Evolutionary conservation across 1,284 basidiomycete genomes (phyloP).

Genomic region (Trichosporon inkin): DNA sequence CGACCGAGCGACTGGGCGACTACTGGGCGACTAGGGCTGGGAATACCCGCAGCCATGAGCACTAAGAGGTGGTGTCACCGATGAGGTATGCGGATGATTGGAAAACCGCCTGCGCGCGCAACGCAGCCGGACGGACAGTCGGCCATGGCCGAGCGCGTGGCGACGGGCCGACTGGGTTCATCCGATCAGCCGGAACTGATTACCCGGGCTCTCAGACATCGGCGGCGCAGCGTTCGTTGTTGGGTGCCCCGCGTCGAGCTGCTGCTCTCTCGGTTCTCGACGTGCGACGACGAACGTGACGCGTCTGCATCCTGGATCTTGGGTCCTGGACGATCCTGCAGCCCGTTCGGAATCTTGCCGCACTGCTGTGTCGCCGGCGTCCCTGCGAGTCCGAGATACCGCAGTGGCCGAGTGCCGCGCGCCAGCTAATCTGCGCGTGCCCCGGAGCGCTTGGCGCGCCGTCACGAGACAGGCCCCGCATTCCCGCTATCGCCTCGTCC

Average conservation of each 20-base stretch:
- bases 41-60: not conserved
- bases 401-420: not conserved
- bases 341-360: not conserved
- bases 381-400: not conserved
- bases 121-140: not conserved
- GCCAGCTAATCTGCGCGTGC: not conserved
- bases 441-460: no score
- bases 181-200: not conserved
- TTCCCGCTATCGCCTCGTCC: not conserved
- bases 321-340: not conserved
- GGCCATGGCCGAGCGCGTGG: not conserved
- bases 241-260: not conserved
- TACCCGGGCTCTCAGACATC: not conserved
- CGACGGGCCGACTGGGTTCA: not conserved
- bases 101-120: not conserved
- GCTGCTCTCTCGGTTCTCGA: no score
- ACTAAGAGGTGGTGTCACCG: constrained; percentile 7
- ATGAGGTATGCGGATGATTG: not conserved
- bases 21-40: no score
- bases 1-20: no score
- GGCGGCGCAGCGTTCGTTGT: no score
- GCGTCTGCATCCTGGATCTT: not conserved
- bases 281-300: no score
- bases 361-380: no score
- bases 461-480: no score